Evolutionary conservation across 345 rosid genomes (phyloP).

Genomic region (Eutrema heterophyllum): DNA sequence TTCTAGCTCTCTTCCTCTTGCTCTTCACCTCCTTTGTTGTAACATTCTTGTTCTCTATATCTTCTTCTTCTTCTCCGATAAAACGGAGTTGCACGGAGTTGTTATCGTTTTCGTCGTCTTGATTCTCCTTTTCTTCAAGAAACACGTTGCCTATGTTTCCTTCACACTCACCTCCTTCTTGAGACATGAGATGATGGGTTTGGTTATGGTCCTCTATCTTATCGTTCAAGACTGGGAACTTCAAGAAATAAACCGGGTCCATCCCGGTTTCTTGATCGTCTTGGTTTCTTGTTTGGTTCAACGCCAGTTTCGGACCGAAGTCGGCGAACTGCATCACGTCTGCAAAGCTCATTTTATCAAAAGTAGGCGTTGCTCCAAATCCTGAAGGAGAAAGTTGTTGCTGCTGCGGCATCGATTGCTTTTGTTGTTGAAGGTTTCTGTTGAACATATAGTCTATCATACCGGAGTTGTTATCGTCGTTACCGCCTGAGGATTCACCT

Average conservation of each 20-base stretch:
- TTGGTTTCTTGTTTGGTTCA: slow-evolving; percentile 54
- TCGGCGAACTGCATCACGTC: slow-evolving; percentile 93
- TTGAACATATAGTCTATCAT: slow-evolving; percentile 61
- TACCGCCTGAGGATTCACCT: slow-evolving; percentile 45
- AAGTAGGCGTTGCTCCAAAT: slow-evolving; percentile 41
- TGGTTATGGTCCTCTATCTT: slow-evolving; percentile 35
- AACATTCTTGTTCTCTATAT: slow-evolving; percentile 19
- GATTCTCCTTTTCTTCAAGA: slow-evolving; percentile 16
- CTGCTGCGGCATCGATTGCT: slow-evolving; percentile 34
- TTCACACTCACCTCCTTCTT: slow-evolving; percentile 36
- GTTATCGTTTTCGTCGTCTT: slow-evolving; percentile 30
- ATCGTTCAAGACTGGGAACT: slow-evolving; percentile 79
- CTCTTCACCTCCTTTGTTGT: slow-evolving; percentile 43
- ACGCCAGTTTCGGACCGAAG: slow-evolving; percentile 67
- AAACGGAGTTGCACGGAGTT: slow-evolving; percentile 51
- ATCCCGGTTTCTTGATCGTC: slow-evolving; percentile 63
- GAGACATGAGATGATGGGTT: slow-evolving; percentile 24
- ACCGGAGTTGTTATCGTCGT: slow-evolving; percentile 34
- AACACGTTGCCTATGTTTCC: slow-evolving; percentile 27
- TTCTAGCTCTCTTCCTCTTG: slow-evolving; percentile 78
- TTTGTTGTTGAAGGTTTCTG: slow-evolving; percentile 39
- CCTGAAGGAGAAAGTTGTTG: slow-evolving; percentile 45
- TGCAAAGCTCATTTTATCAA: slow-evolving; percentile 70
- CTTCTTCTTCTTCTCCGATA: slow-evolving; percentile 27
- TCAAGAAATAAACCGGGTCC: slow-evolving; percentile 82